These are phyloP conservation scores for Ophiostoma ulmi DNA, from an alignment of 2,329 filamentous ascomycete species.

Conservation along the genomic window DNA sequence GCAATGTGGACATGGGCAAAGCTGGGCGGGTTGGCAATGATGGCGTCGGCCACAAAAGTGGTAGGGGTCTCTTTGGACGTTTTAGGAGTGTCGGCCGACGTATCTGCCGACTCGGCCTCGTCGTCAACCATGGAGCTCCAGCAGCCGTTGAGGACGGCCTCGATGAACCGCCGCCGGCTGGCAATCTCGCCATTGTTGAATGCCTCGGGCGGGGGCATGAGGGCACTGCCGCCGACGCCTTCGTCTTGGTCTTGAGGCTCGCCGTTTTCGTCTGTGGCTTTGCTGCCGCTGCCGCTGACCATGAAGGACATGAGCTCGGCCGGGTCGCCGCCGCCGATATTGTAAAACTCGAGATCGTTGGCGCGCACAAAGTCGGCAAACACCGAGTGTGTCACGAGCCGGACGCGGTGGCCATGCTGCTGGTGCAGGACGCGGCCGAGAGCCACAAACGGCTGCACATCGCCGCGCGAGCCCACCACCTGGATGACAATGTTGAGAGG, in stretches of 20 bases:
- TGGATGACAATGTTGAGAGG: constrained; percentile 66
- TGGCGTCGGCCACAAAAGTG: constrained; percentile 60
- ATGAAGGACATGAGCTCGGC: constrained; percentile 80
- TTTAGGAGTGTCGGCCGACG: neutral
- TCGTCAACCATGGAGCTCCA: constrained; percentile 57
- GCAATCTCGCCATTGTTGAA: constrained; percentile 72
- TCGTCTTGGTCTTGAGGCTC: neutral
- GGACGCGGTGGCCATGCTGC: constrained; percentile 64
- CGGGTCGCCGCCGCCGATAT: constrained; percentile 65
- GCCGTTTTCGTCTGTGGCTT: constrained; percentile 32
- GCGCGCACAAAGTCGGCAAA: constrained; percentile 66
- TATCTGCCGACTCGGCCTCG: neutral
- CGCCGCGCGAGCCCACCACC: constrained; percentile 68
- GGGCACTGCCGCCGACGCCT: constrained; percentile 41
- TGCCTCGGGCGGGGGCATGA: constrained; percentile 77
- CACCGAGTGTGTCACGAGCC: constrained; percentile 65
- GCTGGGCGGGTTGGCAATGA: constrained; percentile 61
- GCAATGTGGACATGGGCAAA: constrained; percentile 63
- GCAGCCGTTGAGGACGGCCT: constrained; percentile 74
- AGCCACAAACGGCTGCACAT: constrained; percentile 71
- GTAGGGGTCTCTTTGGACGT: neutral
- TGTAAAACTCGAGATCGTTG: constrained; percentile 67
- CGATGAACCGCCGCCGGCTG: constrained; percentile 67
- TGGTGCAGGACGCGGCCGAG: constrained; percentile 60
- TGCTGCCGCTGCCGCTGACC: constrained; percentile 56